Base-by-base conservation (phyloP, 345 rosid genomes). In the Zanthoxylum bungeanum region DNA sequence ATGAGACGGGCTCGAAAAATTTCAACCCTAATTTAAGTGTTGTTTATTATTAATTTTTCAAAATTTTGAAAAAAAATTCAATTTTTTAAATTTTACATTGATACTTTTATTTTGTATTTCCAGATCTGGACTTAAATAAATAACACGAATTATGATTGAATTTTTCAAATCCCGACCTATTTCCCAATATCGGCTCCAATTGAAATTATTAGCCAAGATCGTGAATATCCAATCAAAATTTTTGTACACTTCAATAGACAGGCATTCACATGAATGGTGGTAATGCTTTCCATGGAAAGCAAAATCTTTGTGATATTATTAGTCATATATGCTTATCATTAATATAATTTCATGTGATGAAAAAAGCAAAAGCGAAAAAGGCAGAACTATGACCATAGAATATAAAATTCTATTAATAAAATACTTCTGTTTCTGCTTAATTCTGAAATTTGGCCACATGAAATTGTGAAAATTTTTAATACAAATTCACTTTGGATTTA, bases 251-350 rank as follows among this genome's bases (percentile, higher is more conserved):
- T 77, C 72, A 81, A 73, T 76, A 86, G 85, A n/a, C 74, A 71
- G 81, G 73, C 83, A 87, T 27, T 36, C 21, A 70, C 73, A 51
- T 64, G 72, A 49, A 60, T 70, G 83, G 82, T 79, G 78, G 75
- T 77, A 58, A 56, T 71, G 80, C 72, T 68, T 71, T 68, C 69
- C 73, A 66, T 47, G 57, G 22, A 64, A 73, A 73, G 30, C 55
- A 74, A n/a, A n/a, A 60, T 62, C 21, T 47, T 27, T 34, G 36
- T 49, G 42, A n/a, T 51, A n/a, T n/a, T 68, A 24, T 60, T 49
- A 75, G 72, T 79, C 80, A 60, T 22, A 25, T 25, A 7, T 63
- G 34, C 70, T 62, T 62, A 58, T 53, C 76, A 81, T 84, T 56
- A 37, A 28, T 61, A 57, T 73, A 67, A 82, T 81, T 79, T 71